phyloP scores from a whole-genome alignment of 225 moss, liverwort and hornwort species.

The Lunularia cruciata region DNA sequence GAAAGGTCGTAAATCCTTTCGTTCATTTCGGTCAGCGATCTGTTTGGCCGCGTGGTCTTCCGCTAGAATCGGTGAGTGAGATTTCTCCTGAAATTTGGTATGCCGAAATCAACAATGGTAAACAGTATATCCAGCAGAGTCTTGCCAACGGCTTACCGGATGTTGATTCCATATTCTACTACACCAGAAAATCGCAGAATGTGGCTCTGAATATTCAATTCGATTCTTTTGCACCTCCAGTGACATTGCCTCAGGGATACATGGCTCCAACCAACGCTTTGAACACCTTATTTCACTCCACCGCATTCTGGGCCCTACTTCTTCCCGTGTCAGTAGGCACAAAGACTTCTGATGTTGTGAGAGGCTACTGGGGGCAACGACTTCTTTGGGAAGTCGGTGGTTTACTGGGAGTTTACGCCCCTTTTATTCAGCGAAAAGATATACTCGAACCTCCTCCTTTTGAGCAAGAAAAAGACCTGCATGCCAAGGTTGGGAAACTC shows the following conservation, averaged over 20 bases:
- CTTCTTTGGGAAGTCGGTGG: slow-evolving; percentile 91
- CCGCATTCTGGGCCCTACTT: slow-evolving; percentile 80
- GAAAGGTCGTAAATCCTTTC: slow-evolving; percentile 81
- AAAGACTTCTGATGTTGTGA: slow-evolving; percentile 76
- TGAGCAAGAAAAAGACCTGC: slow-evolving; percentile 77
- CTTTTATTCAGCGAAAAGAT: slow-evolving; percentile 56
- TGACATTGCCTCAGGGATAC: slow-evolving; percentile 73
- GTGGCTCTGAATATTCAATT: slow-evolving; percentile 63
- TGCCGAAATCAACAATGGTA: slow-evolving; percentile 65
- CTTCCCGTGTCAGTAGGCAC: slow-evolving; percentile 79
- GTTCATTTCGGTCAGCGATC: slow-evolving; percentile 93
- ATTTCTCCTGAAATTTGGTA: slow-evolving; percentile 74
- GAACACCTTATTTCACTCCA: slow-evolving; percentile 77
- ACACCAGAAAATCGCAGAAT: slow-evolving; percentile 64
- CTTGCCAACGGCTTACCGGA: slow-evolving; percentile 93
- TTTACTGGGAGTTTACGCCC: slow-evolving; percentile 70
- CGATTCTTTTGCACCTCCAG: slow-evolving; percentile 68
- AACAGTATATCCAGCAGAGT: slow-evolving; percentile 86
- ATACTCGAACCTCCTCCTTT: slow-evolving; percentile 45
- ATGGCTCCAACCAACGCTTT: slow-evolving; percentile 84
- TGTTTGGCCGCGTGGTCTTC: slow-evolving; percentile 86
- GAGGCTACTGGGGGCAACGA: slow-evolving; percentile 90
- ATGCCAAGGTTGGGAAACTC: slow-evolving; percentile 56
- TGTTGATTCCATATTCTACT: slow-evolving; percentile 93
- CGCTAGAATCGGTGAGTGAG: slow-evolving; percentile 69